Conservation (phyloP, 2,329 filamentous ascomycete species). For the Penicillium sp. region DNA sequence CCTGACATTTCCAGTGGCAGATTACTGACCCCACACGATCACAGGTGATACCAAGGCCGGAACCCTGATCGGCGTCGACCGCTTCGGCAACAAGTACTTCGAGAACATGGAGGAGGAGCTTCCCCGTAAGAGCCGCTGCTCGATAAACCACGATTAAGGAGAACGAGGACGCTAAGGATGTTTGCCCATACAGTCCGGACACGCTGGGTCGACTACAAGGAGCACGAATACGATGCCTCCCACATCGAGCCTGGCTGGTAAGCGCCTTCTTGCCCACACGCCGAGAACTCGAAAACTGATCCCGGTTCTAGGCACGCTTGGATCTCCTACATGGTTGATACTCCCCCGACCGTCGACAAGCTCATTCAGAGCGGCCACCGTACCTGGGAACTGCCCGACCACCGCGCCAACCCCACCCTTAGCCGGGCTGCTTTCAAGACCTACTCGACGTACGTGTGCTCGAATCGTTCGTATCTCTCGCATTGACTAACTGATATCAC, state of each 20-base stretch:
- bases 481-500: constrained; percentile 5
- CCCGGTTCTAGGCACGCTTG: constrained; percentile 72
- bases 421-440: constrained; percentile 81
- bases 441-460: constrained; percentile 82
- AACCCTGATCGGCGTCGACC: constrained; percentile 77
- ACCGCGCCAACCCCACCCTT: constrained; percentile 72
- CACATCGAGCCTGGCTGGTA: constrained; percentile 92
- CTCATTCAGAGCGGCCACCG: constrained; percentile 66
- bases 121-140: constrained; percentile 62
- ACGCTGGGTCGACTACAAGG: constrained; percentile 96
- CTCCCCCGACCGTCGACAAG: constrained; percentile 74
- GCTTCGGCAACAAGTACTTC: constrained; percentile 95
- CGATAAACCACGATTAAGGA: no score
- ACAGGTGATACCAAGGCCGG: constrained; percentile 95
- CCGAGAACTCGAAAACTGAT: constrained; percentile 6
- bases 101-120: constrained; percentile 90
- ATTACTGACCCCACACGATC: constrained; percentile 27
- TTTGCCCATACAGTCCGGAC: constrained; percentile 67
- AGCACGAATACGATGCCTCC: constrained; percentile 53
- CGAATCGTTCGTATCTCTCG: background rate
- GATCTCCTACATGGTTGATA: constrained; percentile 92
- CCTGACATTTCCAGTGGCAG: background rate
- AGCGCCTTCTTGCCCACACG: constrained; percentile 9
- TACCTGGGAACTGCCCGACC: constrained; percentile 71
- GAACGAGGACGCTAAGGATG: constrained; percentile 5